Conservation (phyloP, 2,329 filamentous ascomycete species). For the Fusarium sp. region DNA sequence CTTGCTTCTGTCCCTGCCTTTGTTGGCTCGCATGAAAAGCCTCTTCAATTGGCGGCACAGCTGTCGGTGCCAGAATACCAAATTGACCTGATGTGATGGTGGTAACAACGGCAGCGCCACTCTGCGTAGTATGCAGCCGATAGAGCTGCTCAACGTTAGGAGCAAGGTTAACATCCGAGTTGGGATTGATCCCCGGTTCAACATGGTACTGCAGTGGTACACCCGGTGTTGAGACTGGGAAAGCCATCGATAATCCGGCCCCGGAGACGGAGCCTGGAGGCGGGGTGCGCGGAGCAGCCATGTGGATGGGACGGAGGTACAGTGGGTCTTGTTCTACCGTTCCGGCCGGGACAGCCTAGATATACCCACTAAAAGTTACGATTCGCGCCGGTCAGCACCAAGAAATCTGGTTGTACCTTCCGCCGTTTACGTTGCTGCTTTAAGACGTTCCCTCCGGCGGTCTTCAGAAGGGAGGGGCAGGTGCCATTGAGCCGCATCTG, state of each 20-base stretch:
- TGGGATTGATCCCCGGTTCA: constrained; percentile 32
- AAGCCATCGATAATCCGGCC: constrained; percentile 16
- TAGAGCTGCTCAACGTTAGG: constrained; percentile 39
- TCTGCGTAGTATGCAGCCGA: constrained; percentile 22
- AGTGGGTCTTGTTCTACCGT: background rate
- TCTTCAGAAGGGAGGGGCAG: constrained; percentile 19
- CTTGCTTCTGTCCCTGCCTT: constrained; percentile 1
- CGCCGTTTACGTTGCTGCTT: constrained; percentile 44
- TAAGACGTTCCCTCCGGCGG: constrained; percentile 14
- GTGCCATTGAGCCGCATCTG: constrained; percentile 26
- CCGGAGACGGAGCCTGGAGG: constrained; percentile 25
- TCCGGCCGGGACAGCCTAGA: background rate
- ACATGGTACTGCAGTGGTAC: constrained; percentile 30
- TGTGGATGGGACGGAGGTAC: constrained; percentile 2
- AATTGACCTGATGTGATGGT: constrained; percentile 55
- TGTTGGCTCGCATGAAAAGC: constrained; percentile 13
- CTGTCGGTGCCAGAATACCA: constrained; percentile 59
- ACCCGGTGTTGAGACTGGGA: constrained; percentile 32
- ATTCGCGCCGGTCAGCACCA: background rate
- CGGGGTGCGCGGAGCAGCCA: constrained; percentile 37
- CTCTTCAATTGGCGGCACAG: constrained; percentile 19
- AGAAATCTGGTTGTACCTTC: background rate
- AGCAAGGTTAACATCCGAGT: constrained; percentile 33
- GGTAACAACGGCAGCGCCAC: constrained; percentile 1
- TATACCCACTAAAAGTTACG: background rate